Evolutionary conservation across 805 yeast genomes (phyloP), one percentile per base, ranked within the genome.

Genomic region (Barnettozyma vustinii): DNA sequence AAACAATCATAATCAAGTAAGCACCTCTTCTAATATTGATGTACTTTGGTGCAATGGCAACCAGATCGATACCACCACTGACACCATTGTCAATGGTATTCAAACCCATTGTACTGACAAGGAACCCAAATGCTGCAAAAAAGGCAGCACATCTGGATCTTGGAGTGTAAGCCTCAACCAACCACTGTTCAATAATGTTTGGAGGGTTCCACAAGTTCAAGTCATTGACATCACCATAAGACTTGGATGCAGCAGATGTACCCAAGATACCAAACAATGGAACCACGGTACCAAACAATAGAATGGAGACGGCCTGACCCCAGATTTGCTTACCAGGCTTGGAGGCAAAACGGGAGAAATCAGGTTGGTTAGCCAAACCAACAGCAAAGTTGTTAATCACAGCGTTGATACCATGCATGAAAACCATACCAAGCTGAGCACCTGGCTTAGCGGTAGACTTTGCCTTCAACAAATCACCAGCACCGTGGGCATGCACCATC

Each of bases 1-100:
- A 87, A 52, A 87, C 67, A 12, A 72, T 68, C 15, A 91, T 91
- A 65, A 90, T 83, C 46, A 88, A 66, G 60, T 84, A 60, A 2
- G 71, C 81, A 57, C 86, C 87, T 59, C 88, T 73, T 61, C 80
- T 72, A 46, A 80, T 79, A 66, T 77, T 81, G 60, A 82, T 68
- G 64, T 71, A 81, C 50, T 72, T 74, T 16, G 87, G 87, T 10
- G 61, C 60, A 15, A 61, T 50, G 1, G 68, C 80, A 23, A 77
- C 71, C 53, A 77, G 55, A 52, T 76, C 81, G 66, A 75, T 77
- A 16, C 79, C 80, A 12, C 77, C 79, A 42, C 76, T 66, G 39
- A 71, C 63, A 37, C 75, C 72, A 51, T 73, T 73, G 32, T 70
- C 77, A 42, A 72, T 65, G 1, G 64, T 57, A 51, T 71, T 71